Evolutionary conservation across 306 rosid genomes (phyloP).

Genomic region (Vigna hirtella): DNA sequence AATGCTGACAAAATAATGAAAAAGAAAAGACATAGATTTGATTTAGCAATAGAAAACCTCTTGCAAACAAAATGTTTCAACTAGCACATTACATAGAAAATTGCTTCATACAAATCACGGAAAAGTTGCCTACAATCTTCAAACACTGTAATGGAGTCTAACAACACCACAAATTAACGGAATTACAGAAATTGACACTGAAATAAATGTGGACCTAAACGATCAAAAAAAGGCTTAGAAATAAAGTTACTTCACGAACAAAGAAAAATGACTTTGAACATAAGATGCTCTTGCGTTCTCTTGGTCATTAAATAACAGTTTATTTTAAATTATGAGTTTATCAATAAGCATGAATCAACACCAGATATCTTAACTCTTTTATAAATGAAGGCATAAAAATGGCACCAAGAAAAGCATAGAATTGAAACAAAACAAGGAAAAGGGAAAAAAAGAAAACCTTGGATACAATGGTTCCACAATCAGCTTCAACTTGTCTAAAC

Average conservation of each 20-base stretch:
- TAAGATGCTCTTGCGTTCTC: neutral
- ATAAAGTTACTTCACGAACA: slow-evolving; percentile 10
- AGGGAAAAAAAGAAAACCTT: slow-evolving; percentile 66
- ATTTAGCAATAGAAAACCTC: slow-evolving; percentile 22
- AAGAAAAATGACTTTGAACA: slow-evolving; percentile 4
- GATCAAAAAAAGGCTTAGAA: neutral
- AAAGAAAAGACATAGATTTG: slow-evolving; percentile 29
- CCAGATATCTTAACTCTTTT: neutral
- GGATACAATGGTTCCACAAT: slow-evolving; percentile 87
- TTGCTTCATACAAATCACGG: slow-evolving; percentile 10
- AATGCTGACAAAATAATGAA: slow-evolving; percentile 19
- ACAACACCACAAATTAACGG: neutral
- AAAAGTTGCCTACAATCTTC: slow-evolving; percentile 11
- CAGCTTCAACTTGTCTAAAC: slow-evolving; percentile 90
- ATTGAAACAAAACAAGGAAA: slow-evolving; percentile 11
- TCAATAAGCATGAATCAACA: slow-evolving; percentile 30
- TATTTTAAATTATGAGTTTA: neutral
- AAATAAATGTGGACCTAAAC: neutral
- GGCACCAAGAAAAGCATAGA: neutral
- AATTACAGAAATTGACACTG: slow-evolving; percentile 1
- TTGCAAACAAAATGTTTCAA: neutral
- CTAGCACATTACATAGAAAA: slow-evolving; percentile 21
- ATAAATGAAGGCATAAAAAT: neutral
- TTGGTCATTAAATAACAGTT: slow-evolving; percentile 10
- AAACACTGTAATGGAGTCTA: neutral